Conservation (phyloP, 345 rosid species). For the Dipteronia sinensis region DNA sequence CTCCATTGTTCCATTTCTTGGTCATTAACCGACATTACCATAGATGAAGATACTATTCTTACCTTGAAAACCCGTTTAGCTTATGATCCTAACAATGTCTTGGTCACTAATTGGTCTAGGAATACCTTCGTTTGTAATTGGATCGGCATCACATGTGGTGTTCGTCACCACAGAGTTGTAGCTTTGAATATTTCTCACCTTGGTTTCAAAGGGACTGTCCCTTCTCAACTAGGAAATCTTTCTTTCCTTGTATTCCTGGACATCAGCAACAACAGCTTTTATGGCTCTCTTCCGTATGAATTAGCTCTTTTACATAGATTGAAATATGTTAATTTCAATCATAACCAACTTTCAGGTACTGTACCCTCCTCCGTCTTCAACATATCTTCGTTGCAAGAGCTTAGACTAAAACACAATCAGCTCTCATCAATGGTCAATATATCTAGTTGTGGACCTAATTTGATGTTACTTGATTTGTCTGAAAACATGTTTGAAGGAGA, state of each 20-base stretch:
- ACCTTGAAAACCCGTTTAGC: not conserved
- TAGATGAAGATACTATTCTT: not conserved
- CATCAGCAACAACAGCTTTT: constrained; percentile 17
- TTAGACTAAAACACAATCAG: not conserved
- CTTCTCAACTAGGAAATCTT: not conserved
- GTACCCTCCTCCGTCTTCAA: not conserved
- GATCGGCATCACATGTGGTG: not conserved
- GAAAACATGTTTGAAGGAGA: not conserved
- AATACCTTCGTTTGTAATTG: not conserved
- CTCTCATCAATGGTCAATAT: not conserved
- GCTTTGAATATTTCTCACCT: not conserved
- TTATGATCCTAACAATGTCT: not conserved
- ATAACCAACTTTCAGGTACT: not conserved
- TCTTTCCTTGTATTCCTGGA: not conserved
- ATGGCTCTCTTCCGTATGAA: constrained; percentile 13
- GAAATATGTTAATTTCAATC: not conserved
- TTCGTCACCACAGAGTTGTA: constrained; percentile 3
- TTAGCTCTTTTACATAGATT: constrained; percentile 5
- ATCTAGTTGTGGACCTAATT: not conserved
- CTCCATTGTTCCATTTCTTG: not conserved
- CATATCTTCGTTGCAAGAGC: not conserved
- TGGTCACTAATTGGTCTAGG: not conserved
- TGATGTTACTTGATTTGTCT: not conserved
- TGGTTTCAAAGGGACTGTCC: not conserved
- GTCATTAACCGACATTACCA: not conserved